phyloP scores from a whole-genome alignment of 2,329 filamentous ascomycete species.

The Penicillium sp. region DNA sequence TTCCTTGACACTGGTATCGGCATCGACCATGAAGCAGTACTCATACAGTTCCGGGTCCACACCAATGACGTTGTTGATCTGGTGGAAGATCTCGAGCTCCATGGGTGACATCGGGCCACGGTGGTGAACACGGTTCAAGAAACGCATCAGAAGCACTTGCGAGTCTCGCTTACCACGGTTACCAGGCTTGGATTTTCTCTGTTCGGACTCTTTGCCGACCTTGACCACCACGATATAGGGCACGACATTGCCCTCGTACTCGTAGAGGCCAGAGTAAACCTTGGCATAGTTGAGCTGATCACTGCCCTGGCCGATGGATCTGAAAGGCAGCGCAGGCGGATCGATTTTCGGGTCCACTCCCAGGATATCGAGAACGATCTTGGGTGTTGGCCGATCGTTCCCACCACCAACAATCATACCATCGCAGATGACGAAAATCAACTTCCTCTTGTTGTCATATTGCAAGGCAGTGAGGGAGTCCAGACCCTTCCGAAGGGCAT shows the following conservation, averaged over 20 bases:
- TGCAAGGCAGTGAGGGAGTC: constrained; percentile 91
- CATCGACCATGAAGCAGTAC: constrained; percentile 95
- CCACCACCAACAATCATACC: constrained; percentile 99
- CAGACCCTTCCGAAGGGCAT: constrained; percentile 83
- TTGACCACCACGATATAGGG: constrained; percentile 96
- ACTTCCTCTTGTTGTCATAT: constrained; percentile 97
- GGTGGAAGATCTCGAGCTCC: constrained; percentile 96
- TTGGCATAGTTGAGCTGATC: constrained; percentile 98
- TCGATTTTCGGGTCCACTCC: constrained; percentile 96
- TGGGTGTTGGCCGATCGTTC: constrained; percentile 90
- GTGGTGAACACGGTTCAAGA: constrained; percentile 96
- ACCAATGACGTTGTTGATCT: constrained; percentile 98
- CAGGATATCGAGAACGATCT: constrained; percentile 93
- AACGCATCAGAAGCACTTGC: constrained; percentile 91
- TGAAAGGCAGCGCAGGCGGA: constrained; percentile 88
- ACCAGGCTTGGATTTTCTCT: constrained; percentile 82
- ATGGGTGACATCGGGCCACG: constrained; percentile 90
- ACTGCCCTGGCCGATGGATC: constrained; percentile 79
- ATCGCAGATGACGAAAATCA: constrained; percentile 87
- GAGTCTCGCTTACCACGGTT: constrained; percentile 99
- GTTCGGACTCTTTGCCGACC: constrained; percentile 93
- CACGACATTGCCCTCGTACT: constrained; percentile 95
- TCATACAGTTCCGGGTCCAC: constrained; percentile 97
- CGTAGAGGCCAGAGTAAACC: constrained; percentile 95
- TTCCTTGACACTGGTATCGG: constrained; percentile 88